Percentiles rank a stretch among this genome's conserved stretches.
Conservation (phyloP, 768 basidiomycete species). For the Crepidotus variabilis region DNA sequence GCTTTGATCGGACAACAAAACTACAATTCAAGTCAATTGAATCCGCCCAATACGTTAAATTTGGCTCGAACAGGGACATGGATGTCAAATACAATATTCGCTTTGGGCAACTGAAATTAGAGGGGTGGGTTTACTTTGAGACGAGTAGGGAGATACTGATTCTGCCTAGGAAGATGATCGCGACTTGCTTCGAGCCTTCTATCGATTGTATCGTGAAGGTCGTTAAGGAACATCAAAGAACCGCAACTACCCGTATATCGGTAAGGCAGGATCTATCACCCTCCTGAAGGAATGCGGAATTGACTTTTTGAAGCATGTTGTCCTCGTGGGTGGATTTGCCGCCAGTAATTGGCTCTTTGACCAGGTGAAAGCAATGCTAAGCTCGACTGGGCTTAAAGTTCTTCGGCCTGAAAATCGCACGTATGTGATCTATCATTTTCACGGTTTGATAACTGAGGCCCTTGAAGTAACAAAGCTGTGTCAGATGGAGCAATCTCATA, state of each 20-base stretch:
- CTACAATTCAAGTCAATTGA: slow-evolving; percentile 31
- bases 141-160: not conserved
- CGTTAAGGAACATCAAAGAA: slow-evolving; percentile 21
- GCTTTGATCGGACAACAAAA: slow-evolving; percentile 45
- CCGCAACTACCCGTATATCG: not conserved
- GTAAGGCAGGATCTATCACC: not conserved
- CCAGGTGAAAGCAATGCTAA: slow-evolving; percentile 32
- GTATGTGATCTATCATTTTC: slow-evolving; percentile 24
- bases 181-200: slow-evolving; percentile 35
- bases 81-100: slow-evolving; percentile 11
- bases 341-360: slow-evolving; percentile 45
- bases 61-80: slow-evolving; percentile 15
- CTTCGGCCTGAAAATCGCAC: slow-evolving; percentile 44
- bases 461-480: slow-evolving; percentile 34
- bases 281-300: not conserved
- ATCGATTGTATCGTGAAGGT: slow-evolving; percentile 31
- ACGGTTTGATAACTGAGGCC: not conserved
- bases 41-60: slow-evolving; percentile 21
- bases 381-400: slow-evolving; percentile 28
- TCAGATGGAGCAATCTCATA: slow-evolving; percentile 35
- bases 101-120: slow-evolving; percentile 15
- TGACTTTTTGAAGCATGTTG: slow-evolving; percentile 23
- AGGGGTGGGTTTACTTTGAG: slow-evolving; percentile 5
- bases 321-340: slow-evolving; percentile 52
- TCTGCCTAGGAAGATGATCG: slow-evolving; percentile 26